phyloP scores from a whole-genome alignment of 2,329 filamentous ascomycete genomes.

The Monosporascus sp. region DNA sequence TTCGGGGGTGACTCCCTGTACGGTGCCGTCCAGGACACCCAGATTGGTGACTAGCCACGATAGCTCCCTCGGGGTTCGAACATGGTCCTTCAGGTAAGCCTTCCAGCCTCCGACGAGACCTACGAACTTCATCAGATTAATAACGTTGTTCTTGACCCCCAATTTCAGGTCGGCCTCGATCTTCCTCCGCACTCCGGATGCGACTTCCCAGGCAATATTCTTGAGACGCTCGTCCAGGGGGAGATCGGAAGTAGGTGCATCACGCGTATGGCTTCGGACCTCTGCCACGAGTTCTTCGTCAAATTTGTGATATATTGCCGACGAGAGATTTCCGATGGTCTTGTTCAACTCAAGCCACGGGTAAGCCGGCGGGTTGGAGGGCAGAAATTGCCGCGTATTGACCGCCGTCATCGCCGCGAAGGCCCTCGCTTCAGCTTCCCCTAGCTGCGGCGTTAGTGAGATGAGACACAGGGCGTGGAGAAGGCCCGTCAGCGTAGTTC shows the following conservation, averaged over 20 bases:
- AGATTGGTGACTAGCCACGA: conserved; percentile 28
- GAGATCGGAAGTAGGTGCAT: not conserved
- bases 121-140: conserved; percentile 26
- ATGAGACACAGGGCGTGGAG: conserved; percentile 8
- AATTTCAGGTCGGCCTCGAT: conserved; percentile 20
- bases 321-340: conserved; percentile 17
- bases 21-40: conserved; percentile 25
- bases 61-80: conserved; percentile 22
- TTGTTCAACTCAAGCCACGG: conserved; percentile 5
- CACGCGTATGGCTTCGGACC: conserved; percentile 1
- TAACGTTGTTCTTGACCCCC: conserved; percentile 26
- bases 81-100: conserved; percentile 19
- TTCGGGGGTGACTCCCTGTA: not conserved
- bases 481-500: conserved; percentile 17
- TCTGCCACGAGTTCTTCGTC: conserved; percentile 7
- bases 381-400: conserved; percentile 14
- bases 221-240: conserved; percentile 2
- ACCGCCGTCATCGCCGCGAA: conserved; percentile 11
- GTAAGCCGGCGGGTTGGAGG: not conserved
- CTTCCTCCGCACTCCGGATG: conserved; percentile 21
- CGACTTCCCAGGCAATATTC: conserved; percentile 11
- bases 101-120: conserved; percentile 21
- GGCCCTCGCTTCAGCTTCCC: conserved; percentile 3
- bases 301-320: conserved; percentile 12
- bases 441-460: conserved; percentile 7